Base-by-base conservation (phyloP, 129 eudicot genomes). In the Heracleum sosnowskyi region DNA sequence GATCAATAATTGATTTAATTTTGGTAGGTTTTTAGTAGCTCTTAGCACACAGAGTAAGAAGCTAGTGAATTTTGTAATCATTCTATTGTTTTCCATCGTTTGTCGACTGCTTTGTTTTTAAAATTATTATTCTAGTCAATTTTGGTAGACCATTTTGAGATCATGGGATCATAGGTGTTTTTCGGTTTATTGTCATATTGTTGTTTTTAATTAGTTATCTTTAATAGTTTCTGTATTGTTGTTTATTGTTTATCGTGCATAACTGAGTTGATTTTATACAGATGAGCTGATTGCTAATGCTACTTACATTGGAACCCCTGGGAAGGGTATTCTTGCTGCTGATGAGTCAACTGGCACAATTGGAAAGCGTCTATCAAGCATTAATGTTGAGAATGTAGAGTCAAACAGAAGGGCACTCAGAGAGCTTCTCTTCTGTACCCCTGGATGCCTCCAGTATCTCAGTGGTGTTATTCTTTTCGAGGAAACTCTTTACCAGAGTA, bases 311-410 rank as follows among this genome's bases (percentile, higher is more conserved):
- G 98, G 93, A 22, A 89, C 98, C 78, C 97, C 97, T 37, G 98
- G 98, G 1, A 93, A 93, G 90, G 98, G 98, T 86, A 93, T 93
- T 77, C 97, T 93, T 39, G 98, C 98, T 77, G 98, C 98, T 78
- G 98, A 93, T 57, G 98, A 93, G 86, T 93, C 98, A 1, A 93
- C 98, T 49, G 98, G 97, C 37, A 93, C 98, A 44, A 93, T 93
- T 17, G 98, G 98, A 31, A 93, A 93, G 78, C 97, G 98, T 77
- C 81, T 93, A n/a, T 77, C 93, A 33, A 91, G 97, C 88, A 93
- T 93, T 85, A 88, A 91, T 42, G 98, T 93, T 53, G 98, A 93
- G 85, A 93, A 93, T 44, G 85, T 84, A 0, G 98, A 93, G 83
- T 15, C 86, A 47, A 93, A 93, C 97, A 87, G 98, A 87, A 83